These are phyloP conservation scores for Thalassiosira mediterranea DNA, from an alignment of 352 stramenopile species.

Conservation along the genomic window DNA sequence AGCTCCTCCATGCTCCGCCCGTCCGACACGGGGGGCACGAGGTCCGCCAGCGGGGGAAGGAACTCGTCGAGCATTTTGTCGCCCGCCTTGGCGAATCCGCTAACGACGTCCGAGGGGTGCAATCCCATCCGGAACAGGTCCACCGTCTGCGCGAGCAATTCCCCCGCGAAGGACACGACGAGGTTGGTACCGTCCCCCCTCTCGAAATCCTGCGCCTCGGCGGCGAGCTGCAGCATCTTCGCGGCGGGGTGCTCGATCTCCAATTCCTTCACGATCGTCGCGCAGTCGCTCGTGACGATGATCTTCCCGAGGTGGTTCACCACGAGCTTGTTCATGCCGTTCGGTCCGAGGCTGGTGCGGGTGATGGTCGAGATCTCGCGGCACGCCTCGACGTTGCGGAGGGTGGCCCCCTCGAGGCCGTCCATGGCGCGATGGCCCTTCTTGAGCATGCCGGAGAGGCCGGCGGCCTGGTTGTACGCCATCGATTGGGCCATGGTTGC, in stretches of 20 bases:
- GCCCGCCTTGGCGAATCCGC: conserved; percentile 95
- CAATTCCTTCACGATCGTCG: conserved; percentile 97
- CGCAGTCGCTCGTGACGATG: conserved; percentile 98
- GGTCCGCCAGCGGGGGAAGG: conserved; percentile 88
- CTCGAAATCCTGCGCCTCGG: conserved; percentile 98
- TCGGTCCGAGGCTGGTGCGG: conserved; percentile 96
- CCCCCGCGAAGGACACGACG: conserved; percentile 95
- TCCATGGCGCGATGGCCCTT: conserved; percentile 91
- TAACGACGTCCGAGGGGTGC: conserved; percentile 94
- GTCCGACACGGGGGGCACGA: conserved; percentile 86
- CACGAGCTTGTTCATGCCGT: conserved; percentile 99
- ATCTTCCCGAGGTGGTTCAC: conserved; percentile 99
- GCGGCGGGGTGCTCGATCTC: conserved; percentile 98
- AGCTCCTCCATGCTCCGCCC: conserved; percentile 88
- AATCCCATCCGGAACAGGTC: conserved; percentile 97
- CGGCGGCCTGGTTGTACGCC: conserved; percentile 94
- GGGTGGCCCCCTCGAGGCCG: conserved; percentile 91
- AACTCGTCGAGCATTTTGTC: conserved; percentile 83
- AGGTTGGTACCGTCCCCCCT: conserved; percentile 95
- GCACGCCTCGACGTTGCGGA: conserved; percentile 98
- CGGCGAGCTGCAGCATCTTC: conserved; percentile 97
- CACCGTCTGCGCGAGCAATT: conserved; percentile 95
- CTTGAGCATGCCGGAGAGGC: conserved; percentile 97
- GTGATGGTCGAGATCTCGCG: conserved; percentile 97
- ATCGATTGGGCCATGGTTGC: conserved; percentile 83